Percentiles rank a stretch among this genome's conserved stretches.
Conservation (phyloP, 2,329 filamentous ascomycete species). For the Chaetomiaceae sp. region DNA sequence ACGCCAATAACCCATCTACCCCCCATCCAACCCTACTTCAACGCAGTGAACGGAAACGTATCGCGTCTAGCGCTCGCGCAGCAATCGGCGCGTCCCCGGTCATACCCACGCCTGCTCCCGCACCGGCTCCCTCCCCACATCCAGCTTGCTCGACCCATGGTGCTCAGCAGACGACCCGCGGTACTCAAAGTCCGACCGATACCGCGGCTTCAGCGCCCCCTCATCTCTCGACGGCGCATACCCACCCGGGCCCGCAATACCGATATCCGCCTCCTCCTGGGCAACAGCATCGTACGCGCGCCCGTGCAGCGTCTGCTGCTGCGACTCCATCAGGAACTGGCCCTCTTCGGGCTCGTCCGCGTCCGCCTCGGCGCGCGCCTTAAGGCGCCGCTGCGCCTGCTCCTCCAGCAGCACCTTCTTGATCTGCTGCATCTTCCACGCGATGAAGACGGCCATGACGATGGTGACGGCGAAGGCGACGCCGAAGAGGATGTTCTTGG, state of each 20-base stretch:
- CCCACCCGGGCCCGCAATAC: neutral
- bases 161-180: neutral
- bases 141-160: neutral
- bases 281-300: slow-evolving; percentile 1
- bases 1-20: neutral
- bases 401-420: slow-evolving; percentile 32
- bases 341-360: neutral
- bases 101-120: slow-evolving; percentile 4
- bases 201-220: neutral
- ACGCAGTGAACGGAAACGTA: too few relatives aligned
- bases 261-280: slow-evolving; percentile 7
- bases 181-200: neutral
- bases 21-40: neutral
- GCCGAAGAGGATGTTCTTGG: slow-evolving; percentile 31
- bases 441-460: slow-evolving; percentile 32
- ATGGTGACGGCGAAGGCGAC: slow-evolving; percentile 32
- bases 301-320: neutral
- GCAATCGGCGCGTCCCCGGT: neutral
- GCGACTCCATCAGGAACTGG: neutral
- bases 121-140: neutral
- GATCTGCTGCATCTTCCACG: slow-evolving; percentile 30
- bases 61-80: too few relatives aligned
- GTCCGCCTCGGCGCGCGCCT: neutral
- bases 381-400: slow-evolving; percentile 26
- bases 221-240: neutral